Conservation (phyloP, 2,329 filamentous ascomycete species). For the Drechslerella dactyloides region DNA sequence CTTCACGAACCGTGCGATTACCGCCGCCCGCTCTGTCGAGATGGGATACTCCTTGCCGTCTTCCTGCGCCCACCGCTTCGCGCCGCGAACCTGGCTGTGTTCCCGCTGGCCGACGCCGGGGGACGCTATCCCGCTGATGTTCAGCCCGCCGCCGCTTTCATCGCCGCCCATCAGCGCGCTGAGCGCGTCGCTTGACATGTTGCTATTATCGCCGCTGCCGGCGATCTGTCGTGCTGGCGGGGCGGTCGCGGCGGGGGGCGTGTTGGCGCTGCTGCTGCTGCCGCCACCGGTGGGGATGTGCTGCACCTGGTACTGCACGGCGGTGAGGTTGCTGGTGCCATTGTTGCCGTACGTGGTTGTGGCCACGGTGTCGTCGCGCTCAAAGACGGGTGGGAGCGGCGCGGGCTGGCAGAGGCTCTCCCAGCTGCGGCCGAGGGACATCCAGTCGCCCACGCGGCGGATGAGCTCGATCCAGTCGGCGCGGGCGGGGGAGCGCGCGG, state of each 20-base stretch:
- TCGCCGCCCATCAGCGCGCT: slow-evolving; percentile 63
- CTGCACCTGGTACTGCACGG: no score
- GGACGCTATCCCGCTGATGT: slow-evolving; percentile 39
- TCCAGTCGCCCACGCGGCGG: slow-evolving; percentile 71
- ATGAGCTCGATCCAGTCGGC: slow-evolving; percentile 82
- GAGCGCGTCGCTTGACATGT: slow-evolving; percentile 34
- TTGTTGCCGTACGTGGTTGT: slow-evolving; percentile 55
- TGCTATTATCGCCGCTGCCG: slow-evolving; percentile 58
- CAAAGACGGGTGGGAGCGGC: slow-evolving; percentile 60
- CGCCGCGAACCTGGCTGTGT: slow-evolving; percentile 51
- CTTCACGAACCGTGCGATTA: slow-evolving; percentile 73
- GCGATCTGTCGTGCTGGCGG: no score
- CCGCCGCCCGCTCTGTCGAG: slow-evolving; percentile 71
- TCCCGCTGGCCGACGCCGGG: slow-evolving; percentile 52
- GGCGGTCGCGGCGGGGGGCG: slow-evolving; percentile 57
- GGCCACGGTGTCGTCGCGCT: slow-evolving; percentile 26
- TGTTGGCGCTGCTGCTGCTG: no score
- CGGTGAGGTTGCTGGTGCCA: slow-evolving; percentile 55
- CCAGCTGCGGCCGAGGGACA: slow-evolving; percentile 71
- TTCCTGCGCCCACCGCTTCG: slow-evolving; percentile 69
- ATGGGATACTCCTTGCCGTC: slow-evolving; percentile 73
- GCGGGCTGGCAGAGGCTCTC: slow-evolving; percentile 72
- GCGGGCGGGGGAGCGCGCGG: slow-evolving; percentile 72
- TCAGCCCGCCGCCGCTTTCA: slow-evolving; percentile 66
- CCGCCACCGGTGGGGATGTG: no score